These are phyloP conservation scores for Chlorencoelia australis DNA, from an alignment of 2,329 filamentous ascomycete species.

Conservation along the genomic window DNA sequence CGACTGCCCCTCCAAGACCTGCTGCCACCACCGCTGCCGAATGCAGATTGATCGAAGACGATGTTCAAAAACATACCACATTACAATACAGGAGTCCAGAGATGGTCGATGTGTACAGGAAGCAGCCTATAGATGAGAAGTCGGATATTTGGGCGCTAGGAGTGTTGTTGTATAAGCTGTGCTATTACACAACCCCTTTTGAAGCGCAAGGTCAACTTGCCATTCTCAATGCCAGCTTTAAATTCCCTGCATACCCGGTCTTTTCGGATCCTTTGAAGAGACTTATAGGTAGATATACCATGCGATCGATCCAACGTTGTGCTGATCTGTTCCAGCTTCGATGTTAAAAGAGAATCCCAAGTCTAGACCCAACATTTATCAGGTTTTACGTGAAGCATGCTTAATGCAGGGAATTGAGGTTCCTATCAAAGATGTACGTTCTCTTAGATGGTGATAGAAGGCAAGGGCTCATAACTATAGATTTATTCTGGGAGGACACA, in stretches of 20 bases:
- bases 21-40: conserved; percentile 81
- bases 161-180: conserved; percentile 92
- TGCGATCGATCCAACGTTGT: background rate
- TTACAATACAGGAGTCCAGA: conserved; percentile 96
- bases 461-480: conserved; percentile 31
- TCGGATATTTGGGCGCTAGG: conserved; percentile 95
- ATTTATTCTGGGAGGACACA: conserved; percentile 59
- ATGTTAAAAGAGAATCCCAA: conserved; percentile 81
- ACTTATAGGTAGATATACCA: conserved; percentile 59
- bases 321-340: conserved; percentile 45
- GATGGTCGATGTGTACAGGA: conserved; percentile 97
- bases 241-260: conserved; percentile 75
- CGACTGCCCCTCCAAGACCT: conserved; percentile 70
- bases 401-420: conserved; percentile 78
- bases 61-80: conserved; percentile 93
- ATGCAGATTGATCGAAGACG: conserved; percentile 87
- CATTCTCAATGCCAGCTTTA: conserved; percentile 91
- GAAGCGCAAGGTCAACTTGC: conserved; percentile 97
- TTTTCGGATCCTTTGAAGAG: conserved; percentile 88
- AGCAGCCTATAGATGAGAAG: conserved; percentile 95
- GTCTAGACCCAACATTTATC: conserved; percentile 80
- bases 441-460: background rate
- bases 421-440: conserved; percentile 77
- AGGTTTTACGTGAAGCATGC: conserved; percentile 80
- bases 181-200: conserved; percentile 98